phyloP scores from a whole-genome alignment of 345 rosid genomes.

The Eucalyptus dawsonii region DNA sequence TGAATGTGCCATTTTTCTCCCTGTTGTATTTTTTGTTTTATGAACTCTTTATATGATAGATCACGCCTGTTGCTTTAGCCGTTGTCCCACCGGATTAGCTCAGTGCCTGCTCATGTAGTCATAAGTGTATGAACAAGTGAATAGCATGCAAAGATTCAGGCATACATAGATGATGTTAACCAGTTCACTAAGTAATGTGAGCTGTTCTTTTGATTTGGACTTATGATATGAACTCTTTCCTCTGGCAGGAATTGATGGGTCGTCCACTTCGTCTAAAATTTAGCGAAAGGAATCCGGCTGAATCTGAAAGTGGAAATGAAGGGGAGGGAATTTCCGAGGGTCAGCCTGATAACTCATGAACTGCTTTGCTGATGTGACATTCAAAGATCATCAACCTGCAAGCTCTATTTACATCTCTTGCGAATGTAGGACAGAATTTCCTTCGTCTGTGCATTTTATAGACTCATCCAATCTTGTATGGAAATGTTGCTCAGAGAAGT shows the following conservation, averaged over 20 bases:
- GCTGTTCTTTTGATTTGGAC: background rate
- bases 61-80: background rate
- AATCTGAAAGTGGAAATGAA: constrained; percentile 24
- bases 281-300: constrained; percentile 28
- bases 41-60: background rate
- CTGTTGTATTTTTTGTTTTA: background rate
- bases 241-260: constrained; percentile 70
- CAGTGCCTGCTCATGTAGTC: background rate
- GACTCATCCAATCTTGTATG: background rate
- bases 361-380: background rate
- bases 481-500: background rate
- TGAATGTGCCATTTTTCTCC: background rate
- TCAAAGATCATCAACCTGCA: background rate
- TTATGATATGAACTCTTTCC: background rate
- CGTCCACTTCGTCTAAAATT: constrained; percentile 64
- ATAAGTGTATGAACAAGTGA: background rate
- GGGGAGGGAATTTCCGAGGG: constrained; percentile 4
- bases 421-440: background rate
- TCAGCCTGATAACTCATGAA: constrained; percentile 13
- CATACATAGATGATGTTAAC: background rate
- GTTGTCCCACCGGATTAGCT: background rate
- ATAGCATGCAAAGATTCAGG: background rate
- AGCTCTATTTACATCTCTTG: background rate
- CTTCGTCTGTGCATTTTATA: background rate
- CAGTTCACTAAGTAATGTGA: background rate